These are phyloP conservation scores for Perilla frutescens DNA, from an alignment of 257 asterid species.

Conservation along the genomic window DNA sequence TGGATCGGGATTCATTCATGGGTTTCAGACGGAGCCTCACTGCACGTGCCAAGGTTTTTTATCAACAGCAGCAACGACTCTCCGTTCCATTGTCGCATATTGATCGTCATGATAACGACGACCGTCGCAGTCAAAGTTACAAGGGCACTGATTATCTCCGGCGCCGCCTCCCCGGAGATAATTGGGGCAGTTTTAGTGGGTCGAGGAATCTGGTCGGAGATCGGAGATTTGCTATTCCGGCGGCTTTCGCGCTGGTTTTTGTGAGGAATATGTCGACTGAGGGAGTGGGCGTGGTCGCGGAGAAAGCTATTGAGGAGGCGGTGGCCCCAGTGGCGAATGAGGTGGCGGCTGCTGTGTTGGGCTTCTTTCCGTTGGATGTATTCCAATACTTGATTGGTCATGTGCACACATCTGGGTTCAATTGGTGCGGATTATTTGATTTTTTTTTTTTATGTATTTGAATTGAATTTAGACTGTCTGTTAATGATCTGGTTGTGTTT, in stretches of 20 bases:
- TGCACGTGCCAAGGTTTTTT: conserved; percentile 59
- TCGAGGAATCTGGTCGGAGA: conserved; percentile 39
- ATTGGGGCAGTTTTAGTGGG: conserved; percentile 30
- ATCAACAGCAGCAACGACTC: conserved; percentile 49
- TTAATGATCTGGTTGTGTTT: conserved; percentile 27
- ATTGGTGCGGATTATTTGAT: conserved; percentile 54
- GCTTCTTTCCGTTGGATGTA: conserved; percentile 70
- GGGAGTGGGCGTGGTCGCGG: no score
- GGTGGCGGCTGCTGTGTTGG: conserved; percentile 77
- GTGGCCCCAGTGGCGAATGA: conserved; percentile 65
- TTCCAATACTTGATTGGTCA: conserved; percentile 70
- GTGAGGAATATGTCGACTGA: conserved; percentile 61
- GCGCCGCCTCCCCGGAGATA: conserved; percentile 26
- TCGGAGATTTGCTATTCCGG: conserved; percentile 48
- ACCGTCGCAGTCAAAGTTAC: conserved; percentile 14
- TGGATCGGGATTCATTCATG: conserved; percentile 43
- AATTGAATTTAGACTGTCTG: no score
- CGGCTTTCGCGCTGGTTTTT: conserved; percentile 41
- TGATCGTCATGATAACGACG: conserved; percentile 46
- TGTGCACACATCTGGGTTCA: conserved; percentile 61
- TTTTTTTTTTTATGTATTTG: conserved; percentile 13
- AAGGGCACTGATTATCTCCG: conserved; percentile 38
- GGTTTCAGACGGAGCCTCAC: conserved; percentile 65
- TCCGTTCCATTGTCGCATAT: conserved; percentile 54
- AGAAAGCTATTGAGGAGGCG: conserved; percentile 47